These are phyloP conservation scores for Agroathelia rolfsii DNA, from an alignment of 1,284 basidiomycete genomes.

Conservation along the genomic window DNA sequence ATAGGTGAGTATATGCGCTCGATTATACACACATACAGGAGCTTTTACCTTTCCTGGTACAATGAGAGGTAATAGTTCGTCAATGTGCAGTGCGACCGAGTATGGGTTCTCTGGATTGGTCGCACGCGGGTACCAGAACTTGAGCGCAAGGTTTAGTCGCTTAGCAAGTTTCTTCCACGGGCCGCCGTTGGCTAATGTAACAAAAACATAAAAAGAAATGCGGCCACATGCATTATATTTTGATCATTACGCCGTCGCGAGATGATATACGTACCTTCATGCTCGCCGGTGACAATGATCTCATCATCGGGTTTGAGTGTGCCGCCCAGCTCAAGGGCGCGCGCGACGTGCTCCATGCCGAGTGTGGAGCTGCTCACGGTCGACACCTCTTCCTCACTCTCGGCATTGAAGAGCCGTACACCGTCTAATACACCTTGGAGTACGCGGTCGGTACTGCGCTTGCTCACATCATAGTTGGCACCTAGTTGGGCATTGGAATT, in stretches of 20 bases:
- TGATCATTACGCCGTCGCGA: neutral
- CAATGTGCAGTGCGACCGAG: constrained; percentile 46
- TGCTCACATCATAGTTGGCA: constrained; percentile 53
- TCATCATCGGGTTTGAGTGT: constrained; percentile 56
- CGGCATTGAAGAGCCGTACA: constrained; percentile 54
- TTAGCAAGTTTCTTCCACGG: constrained; percentile 69
- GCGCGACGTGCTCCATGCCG: constrained; percentile 53
- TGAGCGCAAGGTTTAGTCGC: constrained; percentile 43
- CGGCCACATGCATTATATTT: neutral
- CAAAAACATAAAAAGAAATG: constrained; percentile 4
- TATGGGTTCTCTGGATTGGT: constrained; percentile 52
- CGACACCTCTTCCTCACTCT: constrained; percentile 48
- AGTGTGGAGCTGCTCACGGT: constrained; percentile 62
- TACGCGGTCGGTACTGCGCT: constrained; percentile 41
- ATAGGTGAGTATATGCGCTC: too few species aligned
- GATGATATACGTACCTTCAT: constrained; percentile 45
- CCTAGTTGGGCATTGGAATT: constrained; percentile 69
- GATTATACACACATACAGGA: too few species aligned
- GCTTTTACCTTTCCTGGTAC: too few species aligned
- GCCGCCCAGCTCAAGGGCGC: constrained; percentile 44
- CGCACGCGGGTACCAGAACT: constrained; percentile 47
- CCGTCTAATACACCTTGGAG: constrained; percentile 41
- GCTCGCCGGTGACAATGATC: constrained; percentile 66
- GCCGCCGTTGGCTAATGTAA: constrained; percentile 54
- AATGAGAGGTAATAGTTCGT: constrained; percentile 53